A percentile compares a stretch with the other conserved stretches of the same genome.
Evolutionary conservation across 805 yeast species (phyloP).

Genomic region (Monosporozyma servazzii): DNA sequence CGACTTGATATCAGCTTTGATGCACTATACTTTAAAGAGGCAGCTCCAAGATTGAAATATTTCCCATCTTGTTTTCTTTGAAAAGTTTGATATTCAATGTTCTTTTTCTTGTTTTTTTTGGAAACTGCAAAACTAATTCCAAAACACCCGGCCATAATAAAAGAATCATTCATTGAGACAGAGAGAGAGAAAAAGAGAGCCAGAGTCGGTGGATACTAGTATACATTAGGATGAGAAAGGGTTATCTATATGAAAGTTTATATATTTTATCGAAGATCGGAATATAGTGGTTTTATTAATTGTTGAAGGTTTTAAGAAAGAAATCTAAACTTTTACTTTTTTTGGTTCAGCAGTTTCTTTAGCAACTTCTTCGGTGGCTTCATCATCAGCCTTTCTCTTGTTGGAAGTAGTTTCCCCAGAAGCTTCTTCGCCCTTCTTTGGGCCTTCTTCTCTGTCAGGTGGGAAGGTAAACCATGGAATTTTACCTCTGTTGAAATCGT

Average conservation of each 20-base stretch:
- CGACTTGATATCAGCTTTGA: neutral
- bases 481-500: slow-evolving; percentile 93
- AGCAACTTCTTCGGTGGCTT: slow-evolving; percentile 2
- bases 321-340: slow-evolving; percentile 2
- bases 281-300: neutral
- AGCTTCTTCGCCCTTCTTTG: slow-evolving; percentile 14
- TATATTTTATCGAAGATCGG: neutral
- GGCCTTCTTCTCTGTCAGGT: slow-evolving; percentile 53
- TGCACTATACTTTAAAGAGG: neutral
- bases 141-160: slow-evolving; percentile 3
- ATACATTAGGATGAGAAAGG: neutral
- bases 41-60: neutral
- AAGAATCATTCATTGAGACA: neutral
- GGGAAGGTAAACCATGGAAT: slow-evolving; percentile 98
- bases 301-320: neutral
- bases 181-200: neutral
- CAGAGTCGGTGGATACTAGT: neutral
- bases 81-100: neutral
- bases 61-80: neutral
- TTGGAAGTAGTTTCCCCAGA: neutral
- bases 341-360: slow-evolving; percentile 5
- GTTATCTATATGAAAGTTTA: neutral
- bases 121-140: neutral
- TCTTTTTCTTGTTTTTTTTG: neutral
- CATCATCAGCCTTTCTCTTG: slow-evolving; percentile 9